Evolutionary conservation across 2,329 filamentous ascomycete species (phyloP).

Genomic region (Sphaceloma murrayae): DNA sequence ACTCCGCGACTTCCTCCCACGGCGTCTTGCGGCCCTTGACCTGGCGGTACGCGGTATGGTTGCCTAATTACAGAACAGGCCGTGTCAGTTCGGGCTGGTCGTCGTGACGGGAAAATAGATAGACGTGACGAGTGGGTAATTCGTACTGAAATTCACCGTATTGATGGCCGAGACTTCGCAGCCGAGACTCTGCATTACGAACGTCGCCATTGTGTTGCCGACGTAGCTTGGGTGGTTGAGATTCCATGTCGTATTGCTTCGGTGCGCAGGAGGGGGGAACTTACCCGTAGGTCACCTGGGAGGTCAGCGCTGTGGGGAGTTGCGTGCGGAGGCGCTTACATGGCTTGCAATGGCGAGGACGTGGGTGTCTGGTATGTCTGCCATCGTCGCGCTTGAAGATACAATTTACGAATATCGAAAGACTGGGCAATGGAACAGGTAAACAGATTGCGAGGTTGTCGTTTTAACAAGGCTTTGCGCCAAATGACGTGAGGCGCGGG

Average conservation of each 20-base stretch:
- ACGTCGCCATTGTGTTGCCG: slow-evolving; percentile 93
- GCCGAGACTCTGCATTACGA: slow-evolving; percentile 85
- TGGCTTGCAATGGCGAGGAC: slow-evolving; percentile 89
- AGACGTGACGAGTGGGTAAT: too few species aligned
- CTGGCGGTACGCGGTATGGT: slow-evolving; percentile 87
- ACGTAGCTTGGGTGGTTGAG: slow-evolving; percentile 67
- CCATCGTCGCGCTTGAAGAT: slow-evolving; percentile 12
- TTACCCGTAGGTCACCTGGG: slow-evolving; percentile 65
- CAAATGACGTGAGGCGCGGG: slow-evolving; percentile 8
- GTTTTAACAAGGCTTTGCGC: background rate
- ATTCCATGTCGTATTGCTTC: slow-evolving; percentile 5
- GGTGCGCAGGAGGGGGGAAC: slow-evolving; percentile 27
- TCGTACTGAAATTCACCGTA: slow-evolving; percentile 92
- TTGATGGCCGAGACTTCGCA: slow-evolving; percentile 92
- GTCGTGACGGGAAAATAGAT: too few species aligned
- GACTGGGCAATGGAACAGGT: background rate
- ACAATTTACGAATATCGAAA: background rate
- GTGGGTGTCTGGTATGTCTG: slow-evolving; percentile 48
- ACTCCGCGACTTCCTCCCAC: slow-evolving; percentile 69
- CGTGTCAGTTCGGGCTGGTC: background rate
- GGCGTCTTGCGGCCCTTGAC: slow-evolving; percentile 76
- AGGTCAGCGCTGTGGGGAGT: slow-evolving; percentile 20
- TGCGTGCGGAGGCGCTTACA: slow-evolving; percentile 53
- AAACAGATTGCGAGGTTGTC: background rate
- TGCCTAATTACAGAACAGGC: slow-evolving; percentile 49